These are phyloP conservation scores for Aspergillus caelatus DNA, from an alignment of 2,329 filamentous ascomycete genomes.

Conservation along the genomic window DNA sequence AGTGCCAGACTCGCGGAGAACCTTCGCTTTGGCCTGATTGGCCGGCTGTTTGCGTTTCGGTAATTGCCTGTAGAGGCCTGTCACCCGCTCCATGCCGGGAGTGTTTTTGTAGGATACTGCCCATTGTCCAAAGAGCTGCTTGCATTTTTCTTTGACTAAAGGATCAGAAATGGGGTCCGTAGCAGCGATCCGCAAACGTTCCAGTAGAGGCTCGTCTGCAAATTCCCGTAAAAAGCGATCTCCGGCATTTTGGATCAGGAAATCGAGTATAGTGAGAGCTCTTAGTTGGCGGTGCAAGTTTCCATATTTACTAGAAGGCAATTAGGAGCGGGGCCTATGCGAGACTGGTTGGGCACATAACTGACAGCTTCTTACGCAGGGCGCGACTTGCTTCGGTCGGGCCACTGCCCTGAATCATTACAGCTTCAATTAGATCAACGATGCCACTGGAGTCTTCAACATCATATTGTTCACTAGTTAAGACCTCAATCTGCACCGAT, in stretches of 20 bases:
- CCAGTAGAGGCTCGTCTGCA: constrained; percentile 86
- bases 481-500: constrained; percentile 85
- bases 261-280: constrained; percentile 85
- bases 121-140: constrained; percentile 85
- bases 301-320: constrained; percentile 74
- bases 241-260: constrained; percentile 91
- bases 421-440: constrained; percentile 90
- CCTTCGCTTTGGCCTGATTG: constrained; percentile 78
- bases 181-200: constrained; percentile 84
- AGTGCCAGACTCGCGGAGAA: constrained; percentile 76
- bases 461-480: constrained; percentile 86
- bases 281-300: constrained; percentile 90
- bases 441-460: constrained; percentile 91
- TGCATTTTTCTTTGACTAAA: constrained; percentile 85
- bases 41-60: constrained; percentile 70
- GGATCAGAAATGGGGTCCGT: constrained; percentile 82
- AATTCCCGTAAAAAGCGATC: constrained; percentile 83
- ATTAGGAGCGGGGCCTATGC: constrained; percentile 13
- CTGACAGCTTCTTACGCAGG: constrained; percentile 88
- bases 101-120: constrained; percentile 77
- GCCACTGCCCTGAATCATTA: constrained; percentile 84
- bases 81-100: constrained; percentile 76
- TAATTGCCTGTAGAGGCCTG: constrained; percentile 73
- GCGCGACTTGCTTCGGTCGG: constrained; percentile 88
- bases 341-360: constrained; percentile 8